A percentile compares a stretch with the other conserved stretches of the same genome.
phyloP scores from a whole-genome alignment of 2,329 filamentous ascomycete species.

The Grosmannia clavigera region DNA sequence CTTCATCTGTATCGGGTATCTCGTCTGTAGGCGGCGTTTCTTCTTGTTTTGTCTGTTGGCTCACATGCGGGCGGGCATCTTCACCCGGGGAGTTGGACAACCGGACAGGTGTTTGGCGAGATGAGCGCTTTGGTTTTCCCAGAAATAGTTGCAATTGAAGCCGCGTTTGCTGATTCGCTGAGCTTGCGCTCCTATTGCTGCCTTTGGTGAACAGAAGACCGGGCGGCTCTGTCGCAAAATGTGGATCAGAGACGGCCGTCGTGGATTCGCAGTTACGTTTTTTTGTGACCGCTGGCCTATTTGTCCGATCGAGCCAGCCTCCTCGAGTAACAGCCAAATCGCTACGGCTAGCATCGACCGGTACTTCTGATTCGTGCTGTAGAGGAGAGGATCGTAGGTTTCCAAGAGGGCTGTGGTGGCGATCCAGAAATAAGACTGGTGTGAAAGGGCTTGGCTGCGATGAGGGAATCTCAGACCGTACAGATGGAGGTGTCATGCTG shows the following conservation, averaged over 20 bases:
- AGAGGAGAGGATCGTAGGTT: constrained; percentile 2
- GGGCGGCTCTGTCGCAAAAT: neutral
- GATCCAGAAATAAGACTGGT: constrained; percentile 24
- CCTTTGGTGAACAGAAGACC: neutral
- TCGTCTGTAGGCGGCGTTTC: constrained; percentile 15
- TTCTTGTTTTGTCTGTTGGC: neutral
- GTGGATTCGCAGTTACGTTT: neutral
- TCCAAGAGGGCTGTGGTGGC: constrained; percentile 20
- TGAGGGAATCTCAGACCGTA: constrained; percentile 29
- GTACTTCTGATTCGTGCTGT: neutral
- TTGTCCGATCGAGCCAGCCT: neutral
- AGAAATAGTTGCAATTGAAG: neutral
- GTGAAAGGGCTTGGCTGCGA: constrained; percentile 31
- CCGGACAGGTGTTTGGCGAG: neutral
- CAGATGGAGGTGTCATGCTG: constrained; percentile 3
- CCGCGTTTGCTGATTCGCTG: neutral
- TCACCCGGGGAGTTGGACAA: neutral
- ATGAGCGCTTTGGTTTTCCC: neutral
- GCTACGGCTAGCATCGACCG: neutral
- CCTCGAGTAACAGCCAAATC: too few species aligned
- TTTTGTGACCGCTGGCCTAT: too few species aligned
- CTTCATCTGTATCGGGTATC: constrained; percentile 37
- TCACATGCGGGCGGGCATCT: neutral
- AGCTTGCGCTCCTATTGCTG: neutral
- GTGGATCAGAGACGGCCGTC: neutral